A percentile compares a stretch with the other conserved stretches of the same genome.
Conservation (phyloP, 495 filamentous ascomycete genomes). For the Podospora anserina region DNA sequence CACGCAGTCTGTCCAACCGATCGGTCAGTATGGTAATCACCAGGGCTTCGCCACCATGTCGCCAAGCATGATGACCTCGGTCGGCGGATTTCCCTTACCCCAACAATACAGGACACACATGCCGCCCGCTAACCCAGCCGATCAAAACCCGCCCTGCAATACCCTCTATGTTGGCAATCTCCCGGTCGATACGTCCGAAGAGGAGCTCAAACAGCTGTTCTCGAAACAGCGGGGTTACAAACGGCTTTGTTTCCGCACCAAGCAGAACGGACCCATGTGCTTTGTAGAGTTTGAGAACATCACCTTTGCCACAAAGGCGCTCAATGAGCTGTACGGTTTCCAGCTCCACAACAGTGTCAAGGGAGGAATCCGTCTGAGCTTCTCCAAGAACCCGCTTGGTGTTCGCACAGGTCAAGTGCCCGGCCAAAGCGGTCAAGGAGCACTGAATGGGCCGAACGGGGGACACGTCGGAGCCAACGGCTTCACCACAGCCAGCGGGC, state of each 20-base stretch:
- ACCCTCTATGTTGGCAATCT: constrained; percentile 97
- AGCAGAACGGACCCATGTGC: constrained; percentile 98
- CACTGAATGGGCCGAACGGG: constrained; percentile 46
- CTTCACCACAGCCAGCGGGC: constrained; percentile 70
- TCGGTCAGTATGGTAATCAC: constrained; percentile 50
- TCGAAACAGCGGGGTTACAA: constrained; percentile 95
- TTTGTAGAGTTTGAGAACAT: constrained; percentile 99
- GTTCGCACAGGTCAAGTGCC: constrained; percentile 73
- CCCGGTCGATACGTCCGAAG: constrained; percentile 89
- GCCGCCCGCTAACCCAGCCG: constrained; percentile 89
- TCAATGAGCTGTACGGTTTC: constrained; percentile 88
- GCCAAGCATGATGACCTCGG: constrained; percentile 48
- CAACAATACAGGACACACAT: constrained; percentile 66
- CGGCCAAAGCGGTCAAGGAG: constrained; percentile 47
- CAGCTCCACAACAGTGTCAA: constrained; percentile 89
- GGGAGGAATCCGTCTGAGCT: constrained; percentile 94
- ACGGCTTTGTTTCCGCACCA: constrained; percentile 93
- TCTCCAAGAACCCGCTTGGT: constrained; percentile 95
- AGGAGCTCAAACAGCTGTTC: constrained; percentile 93
- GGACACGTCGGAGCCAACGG: constrained; percentile 43
- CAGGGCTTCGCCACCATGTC: constrained; percentile 54
- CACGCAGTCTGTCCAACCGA: constrained; percentile 54
- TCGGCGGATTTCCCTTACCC: constrained; percentile 49
- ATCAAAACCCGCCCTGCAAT: constrained; percentile 97
- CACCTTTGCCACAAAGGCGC: constrained; percentile 85